Conservation (phyloP, 1,284 basidiomycete species). For the Cryptococcus maquisensis region DNA sequence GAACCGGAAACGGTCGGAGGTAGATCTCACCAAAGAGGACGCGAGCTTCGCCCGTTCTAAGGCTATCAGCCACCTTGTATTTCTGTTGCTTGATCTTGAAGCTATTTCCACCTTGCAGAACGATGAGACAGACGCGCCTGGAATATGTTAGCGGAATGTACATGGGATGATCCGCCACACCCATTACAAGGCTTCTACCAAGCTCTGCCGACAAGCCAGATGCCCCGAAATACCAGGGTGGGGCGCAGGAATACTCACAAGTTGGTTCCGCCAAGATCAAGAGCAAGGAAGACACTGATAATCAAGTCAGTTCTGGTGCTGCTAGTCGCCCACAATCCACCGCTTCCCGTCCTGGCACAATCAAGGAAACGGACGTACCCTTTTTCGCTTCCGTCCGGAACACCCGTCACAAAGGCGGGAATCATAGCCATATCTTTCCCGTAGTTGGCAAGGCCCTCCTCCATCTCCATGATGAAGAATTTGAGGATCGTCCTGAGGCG, state of each 20-base stretch:
- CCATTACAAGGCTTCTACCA: too few relatives aligned
- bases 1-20: background rate
- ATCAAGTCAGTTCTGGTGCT: background rate
- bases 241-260: constrained; percentile 57
- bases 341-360: background rate
- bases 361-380: constrained; percentile 62
- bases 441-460: constrained; percentile 64
- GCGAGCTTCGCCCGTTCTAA: constrained; percentile 82
- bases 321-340: background rate
- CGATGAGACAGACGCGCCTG: constrained; percentile 89
- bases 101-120: constrained; percentile 78
- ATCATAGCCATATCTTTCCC: constrained; percentile 85
- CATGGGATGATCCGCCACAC: too few relatives aligned
- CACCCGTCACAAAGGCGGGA: constrained; percentile 82
- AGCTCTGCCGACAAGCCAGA: background rate
- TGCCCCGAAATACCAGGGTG: background rate
- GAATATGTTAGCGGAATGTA: background rate
- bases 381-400: constrained; percentile 83
- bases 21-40: constrained; percentile 68
- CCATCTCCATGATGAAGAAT: constrained; percentile 73
- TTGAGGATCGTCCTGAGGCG: constrained; percentile 65
- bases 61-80: constrained; percentile 81
- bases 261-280: constrained; percentile 93
- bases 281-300: constrained; percentile 70
- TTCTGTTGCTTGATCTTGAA: constrained; percentile 89